phyloP scores from a whole-genome alignment of 306 rosid species.

The Vicia faba region DNA sequence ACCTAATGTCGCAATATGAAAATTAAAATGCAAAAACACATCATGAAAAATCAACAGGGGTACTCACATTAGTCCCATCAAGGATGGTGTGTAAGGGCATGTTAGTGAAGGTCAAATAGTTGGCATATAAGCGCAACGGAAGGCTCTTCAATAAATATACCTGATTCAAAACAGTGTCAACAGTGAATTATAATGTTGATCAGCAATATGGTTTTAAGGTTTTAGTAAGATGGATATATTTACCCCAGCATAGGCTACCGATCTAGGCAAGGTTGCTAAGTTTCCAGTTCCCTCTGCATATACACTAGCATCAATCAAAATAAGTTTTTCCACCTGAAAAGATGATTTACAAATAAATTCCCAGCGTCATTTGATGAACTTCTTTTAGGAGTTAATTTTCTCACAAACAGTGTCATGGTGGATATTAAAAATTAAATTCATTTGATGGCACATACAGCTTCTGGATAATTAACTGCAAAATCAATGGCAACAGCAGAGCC shows the following conservation, averaged over 20 bases:
- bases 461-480: conserved; percentile 82
- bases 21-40: not conserved
- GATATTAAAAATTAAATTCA: conserved; percentile 38
- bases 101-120: conserved; percentile 51
- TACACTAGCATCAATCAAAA: conserved; percentile 93
- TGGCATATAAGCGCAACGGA: conserved; percentile 71
- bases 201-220: not conserved
- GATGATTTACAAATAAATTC: conserved; percentile 40
- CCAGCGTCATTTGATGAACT: conserved; percentile 31
- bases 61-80: conserved; percentile 81
- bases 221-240: conserved; percentile 38
- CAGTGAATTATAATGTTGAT: conserved; percentile 25
- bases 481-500: conserved; percentile 98
- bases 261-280: conserved; percentile 67
- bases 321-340: conserved; percentile 87
- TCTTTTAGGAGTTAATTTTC: not conserved
- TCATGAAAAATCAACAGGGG: conserved; percentile 10
- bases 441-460: conserved; percentile 65
- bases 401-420: not conserved
- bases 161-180: conserved; percentile 46
- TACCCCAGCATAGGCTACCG: conserved; percentile 81
- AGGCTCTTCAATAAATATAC: conserved; percentile 72
- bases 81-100: conserved; percentile 54
- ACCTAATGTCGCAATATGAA: conserved; percentile 14
- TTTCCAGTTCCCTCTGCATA: conserved; percentile 81